Conservation (phyloP, 2,329 filamentous ascomycete species). For the Cercospora sesami region DNA sequence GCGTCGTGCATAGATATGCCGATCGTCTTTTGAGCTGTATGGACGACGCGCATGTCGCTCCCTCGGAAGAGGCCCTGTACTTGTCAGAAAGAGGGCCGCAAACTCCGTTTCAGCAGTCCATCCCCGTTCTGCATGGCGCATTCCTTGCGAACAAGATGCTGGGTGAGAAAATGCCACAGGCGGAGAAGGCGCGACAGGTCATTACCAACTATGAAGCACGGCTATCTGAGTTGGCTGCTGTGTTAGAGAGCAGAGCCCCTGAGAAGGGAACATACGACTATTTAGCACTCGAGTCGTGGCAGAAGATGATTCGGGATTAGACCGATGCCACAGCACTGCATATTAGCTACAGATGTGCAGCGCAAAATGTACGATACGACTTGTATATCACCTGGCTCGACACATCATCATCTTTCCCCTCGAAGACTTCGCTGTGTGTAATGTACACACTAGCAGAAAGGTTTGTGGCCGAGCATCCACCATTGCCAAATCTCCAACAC, state of each 20-base stretch:
- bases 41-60: neutral
- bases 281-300: slow-evolving; percentile 34
- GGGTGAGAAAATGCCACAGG: slow-evolving; percentile 38
- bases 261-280: slow-evolving; percentile 31
- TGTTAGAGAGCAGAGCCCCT: slow-evolving; percentile 29
- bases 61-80: neutral
- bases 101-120: slow-evolving; percentile 35
- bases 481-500: neutral
- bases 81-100: slow-evolving; percentile 13
- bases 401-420: neutral
- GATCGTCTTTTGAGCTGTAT: slow-evolving; percentile 40
- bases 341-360: neutral
- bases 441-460: neutral
- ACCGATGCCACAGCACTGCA: neutral
- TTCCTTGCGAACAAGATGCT: slow-evolving; percentile 45
- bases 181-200: slow-evolving; percentile 27
- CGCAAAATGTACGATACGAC: neutral
- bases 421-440: neutral
- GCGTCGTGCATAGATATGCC: slow-evolving; percentile 44
- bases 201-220: slow-evolving; percentile 32
- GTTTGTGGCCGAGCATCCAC: neutral
- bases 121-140: slow-evolving; percentile 49
- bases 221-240: slow-evolving; percentile 27
- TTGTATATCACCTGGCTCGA: neutral
- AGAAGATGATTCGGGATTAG: slow-evolving; percentile 26